These are phyloP conservation scores for Nannochloris sp. DNA, from an alignment of 139 green algal genomes.

Conservation along the genomic window DNA sequence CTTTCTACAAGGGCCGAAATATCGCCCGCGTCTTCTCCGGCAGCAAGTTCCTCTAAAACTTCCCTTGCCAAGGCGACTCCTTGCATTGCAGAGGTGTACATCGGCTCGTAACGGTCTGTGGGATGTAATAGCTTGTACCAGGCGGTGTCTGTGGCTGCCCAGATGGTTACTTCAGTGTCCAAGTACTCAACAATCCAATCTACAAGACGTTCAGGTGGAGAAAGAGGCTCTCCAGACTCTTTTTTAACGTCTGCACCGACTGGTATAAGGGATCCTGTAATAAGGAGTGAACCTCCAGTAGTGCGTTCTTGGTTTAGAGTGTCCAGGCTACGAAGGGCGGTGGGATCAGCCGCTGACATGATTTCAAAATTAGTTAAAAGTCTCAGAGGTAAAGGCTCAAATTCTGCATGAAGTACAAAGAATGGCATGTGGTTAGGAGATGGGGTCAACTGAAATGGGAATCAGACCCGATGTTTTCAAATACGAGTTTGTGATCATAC, in stretches of 20 bases:
- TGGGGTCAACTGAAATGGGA: no score
- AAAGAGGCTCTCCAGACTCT: background rate
- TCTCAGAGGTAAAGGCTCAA: conserved; percentile 15
- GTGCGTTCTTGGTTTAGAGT: background rate
- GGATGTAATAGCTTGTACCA: conserved; percentile 19
- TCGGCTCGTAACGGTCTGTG: background rate
- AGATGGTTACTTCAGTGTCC: background rate
- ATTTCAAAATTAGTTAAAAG: conserved; percentile 12
- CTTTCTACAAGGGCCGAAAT: background rate
- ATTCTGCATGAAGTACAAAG: background rate
- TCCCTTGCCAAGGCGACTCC: background rate
- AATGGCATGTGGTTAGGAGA: no score
- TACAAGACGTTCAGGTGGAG: background rate
- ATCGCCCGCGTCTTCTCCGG: background rate
- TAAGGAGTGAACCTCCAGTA: background rate
- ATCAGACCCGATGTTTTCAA: no score
- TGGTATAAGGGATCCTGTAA: background rate
- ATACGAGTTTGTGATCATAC: no score
- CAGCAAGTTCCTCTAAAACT: background rate
- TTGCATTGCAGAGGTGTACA: background rate
- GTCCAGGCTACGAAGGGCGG: background rate
- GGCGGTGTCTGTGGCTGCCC: conserved; percentile 10
- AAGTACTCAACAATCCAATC: conserved; percentile 26
- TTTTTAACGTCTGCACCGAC: background rate
- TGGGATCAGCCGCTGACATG: background rate